Evolutionary conservation across 2,329 filamentous ascomycete genomes (phyloP), one percentile per base, ranked within the genome.

Genomic region (Aspergillus terreus): DNA sequence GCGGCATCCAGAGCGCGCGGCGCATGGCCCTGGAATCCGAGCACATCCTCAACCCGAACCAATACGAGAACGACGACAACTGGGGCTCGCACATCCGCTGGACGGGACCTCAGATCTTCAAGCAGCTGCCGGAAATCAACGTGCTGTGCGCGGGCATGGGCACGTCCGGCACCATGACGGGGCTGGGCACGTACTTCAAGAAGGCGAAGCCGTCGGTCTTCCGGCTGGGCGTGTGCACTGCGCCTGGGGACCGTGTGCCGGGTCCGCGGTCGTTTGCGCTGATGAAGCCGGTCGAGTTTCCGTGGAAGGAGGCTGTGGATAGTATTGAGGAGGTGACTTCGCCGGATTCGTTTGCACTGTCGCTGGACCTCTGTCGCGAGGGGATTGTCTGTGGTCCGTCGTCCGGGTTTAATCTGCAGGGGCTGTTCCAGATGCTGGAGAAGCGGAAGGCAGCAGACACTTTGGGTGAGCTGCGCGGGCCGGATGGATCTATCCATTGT

Each of bases 361-460:
- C 81, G 0, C 62, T 85, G 25, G 68, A 78, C 11, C 68, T 86
- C 1, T 82, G 76, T 21, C 74, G 82, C 1, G 71, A 83, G 46
- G 82, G 83, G 0, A 64, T 85, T 6, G 72, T 85, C 6, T 82
- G 78, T 38, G 83, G 83, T 0, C 83, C 83, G 0, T 84, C 81
- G 0, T 84, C 81, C 0, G 82, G 83, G 0, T 80, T 83, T 59
- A 82, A 80, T 48, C 67, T 85, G 1, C 59, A 75, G 49, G 80
- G 82, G 10, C 62, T 81, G 3, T 75, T 75, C 54, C 72, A 81
- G 40, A 76, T 78, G 56, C 60, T 84, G 1, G 71, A 76, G 47
- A 78, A 76, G 53, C 70, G 70, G 14, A 82, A 82, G 57, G 58
- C 63, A 0, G 71, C 70, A 0, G 76, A 74, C 0, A 76, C 68